Conservation (phyloP, 306 rosid species). For the Abrus precatorius region DNA sequence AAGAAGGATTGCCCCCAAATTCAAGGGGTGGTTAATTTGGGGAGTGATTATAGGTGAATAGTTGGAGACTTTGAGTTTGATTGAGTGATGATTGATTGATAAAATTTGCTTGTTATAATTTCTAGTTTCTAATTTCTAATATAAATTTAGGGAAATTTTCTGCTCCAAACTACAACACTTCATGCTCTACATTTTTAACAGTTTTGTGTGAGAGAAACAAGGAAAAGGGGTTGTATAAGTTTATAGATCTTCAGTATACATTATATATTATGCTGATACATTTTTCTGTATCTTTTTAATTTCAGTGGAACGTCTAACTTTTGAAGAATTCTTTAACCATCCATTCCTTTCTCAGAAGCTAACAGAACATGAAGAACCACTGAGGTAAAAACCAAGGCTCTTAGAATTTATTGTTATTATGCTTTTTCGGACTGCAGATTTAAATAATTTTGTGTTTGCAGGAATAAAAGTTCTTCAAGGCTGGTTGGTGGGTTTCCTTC, state of each 20-base stretch:
- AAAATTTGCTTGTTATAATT: slow-evolving; percentile 19
- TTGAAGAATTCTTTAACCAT: slow-evolving; percentile 94
- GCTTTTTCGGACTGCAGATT: slow-evolving; percentile 41
- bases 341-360: slow-evolving; percentile 70
- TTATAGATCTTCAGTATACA: slow-evolving; percentile 35
- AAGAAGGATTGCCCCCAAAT: slow-evolving; percentile 8
- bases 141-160: slow-evolving; percentile 31
- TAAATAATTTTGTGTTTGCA: slow-evolving; percentile 50
- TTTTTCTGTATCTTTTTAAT: slow-evolving; percentile 44
- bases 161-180: slow-evolving; percentile 25
- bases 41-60: slow-evolving; percentile 18
- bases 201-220: slow-evolving; percentile 7
- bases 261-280: slow-evolving; percentile 32
- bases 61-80: slow-evolving; percentile 10
- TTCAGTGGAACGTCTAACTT: slow-evolving; percentile 93
- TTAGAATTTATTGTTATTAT: slow-evolving; percentile 39
- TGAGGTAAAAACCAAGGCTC: slow-evolving; percentile 64
- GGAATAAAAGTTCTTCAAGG: slow-evolving; percentile 69
- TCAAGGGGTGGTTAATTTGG: slow-evolving; percentile 6
- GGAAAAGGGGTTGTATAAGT: slow-evolving; percentile 29
- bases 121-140: not conserved
- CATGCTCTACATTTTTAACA: not conserved
- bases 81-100: slow-evolving; percentile 28
- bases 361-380: slow-evolving; percentile 62
- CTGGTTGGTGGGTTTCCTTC: slow-evolving; percentile 61